A percentile compares a stretch with the other conserved stretches of the same genome.
Evolutionary conservation across 1,284 basidiomycete species (phyloP).

Genomic region (Neotropicomus parvogracilis): DNA sequence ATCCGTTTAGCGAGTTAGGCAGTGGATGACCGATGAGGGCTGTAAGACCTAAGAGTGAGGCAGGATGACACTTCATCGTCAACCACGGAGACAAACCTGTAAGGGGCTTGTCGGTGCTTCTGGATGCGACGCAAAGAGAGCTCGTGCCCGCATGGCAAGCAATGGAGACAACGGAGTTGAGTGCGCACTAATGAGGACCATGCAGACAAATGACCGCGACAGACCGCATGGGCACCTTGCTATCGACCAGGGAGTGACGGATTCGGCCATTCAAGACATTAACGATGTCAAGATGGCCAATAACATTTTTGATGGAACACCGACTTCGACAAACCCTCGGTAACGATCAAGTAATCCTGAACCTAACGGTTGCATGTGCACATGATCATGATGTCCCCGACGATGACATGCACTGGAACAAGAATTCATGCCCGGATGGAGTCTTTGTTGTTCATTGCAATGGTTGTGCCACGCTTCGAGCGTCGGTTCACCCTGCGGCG

Average conservation of each 20-base stretch:
- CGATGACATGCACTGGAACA: not conserved
- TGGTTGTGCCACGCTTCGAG: not conserved
- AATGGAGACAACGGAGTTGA: not conserved
- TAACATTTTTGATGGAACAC: not conserved
- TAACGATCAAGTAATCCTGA: not conserved
- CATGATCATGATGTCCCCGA: no score
- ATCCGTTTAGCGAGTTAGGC: not conserved
- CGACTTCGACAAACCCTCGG: not conserved
- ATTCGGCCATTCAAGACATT: not conserved
- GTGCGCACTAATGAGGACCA: conserved; percentile 1
- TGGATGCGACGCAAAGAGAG: not conserved
- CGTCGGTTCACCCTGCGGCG: not conserved
- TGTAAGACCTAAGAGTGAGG: not conserved
- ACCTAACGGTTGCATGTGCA: not conserved
- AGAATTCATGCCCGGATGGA: not conserved
- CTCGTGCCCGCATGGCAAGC: conserved; percentile 2
- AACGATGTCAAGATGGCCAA: not conserved
- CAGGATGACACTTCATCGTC: not conserved
- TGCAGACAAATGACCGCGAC: not conserved
- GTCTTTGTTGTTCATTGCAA: not conserved
- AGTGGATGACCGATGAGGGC: conserved; percentile 1
- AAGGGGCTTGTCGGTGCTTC: not conserved
- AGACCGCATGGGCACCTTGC: conserved; percentile 1
- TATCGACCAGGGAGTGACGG: not conserved
- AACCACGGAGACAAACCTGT: not conserved